Conservation (phyloP, 2,329 filamentous ascomycete species). For the Monosporascus sp. region DNA sequence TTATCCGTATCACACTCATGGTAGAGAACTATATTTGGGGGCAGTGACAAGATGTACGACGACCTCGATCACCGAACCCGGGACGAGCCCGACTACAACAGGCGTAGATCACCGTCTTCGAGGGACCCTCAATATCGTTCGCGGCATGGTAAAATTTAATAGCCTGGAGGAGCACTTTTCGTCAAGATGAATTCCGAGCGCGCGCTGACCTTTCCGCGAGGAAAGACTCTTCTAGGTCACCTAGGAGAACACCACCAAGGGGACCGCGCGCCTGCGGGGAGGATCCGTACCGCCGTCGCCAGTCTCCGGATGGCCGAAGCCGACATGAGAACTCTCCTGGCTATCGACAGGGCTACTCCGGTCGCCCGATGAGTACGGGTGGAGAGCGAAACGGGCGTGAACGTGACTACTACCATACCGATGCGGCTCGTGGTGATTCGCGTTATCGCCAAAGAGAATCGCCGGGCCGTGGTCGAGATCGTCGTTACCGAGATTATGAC, state of each 20-base stretch:
- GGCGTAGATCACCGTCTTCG: constrained; percentile 24
- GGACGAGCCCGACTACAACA: constrained; percentile 21
- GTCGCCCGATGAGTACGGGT: constrained; percentile 3
- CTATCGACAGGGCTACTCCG: constrained; percentile 8
- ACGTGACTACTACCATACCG: constrained; percentile 7
- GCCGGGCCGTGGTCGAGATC: constrained; percentile 12
- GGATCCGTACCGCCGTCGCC: constrained; percentile 17
- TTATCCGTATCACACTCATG: not conserved
- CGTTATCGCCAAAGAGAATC: constrained; percentile 15
- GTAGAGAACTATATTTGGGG: not conserved
- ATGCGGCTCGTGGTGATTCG: constrained; percentile 6
- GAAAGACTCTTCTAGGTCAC: constrained; percentile 30
- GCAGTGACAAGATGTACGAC: constrained; percentile 23
- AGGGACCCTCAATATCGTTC: constrained; percentile 27
- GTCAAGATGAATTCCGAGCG: constrained; percentile 20
- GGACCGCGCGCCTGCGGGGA: constrained; percentile 19
- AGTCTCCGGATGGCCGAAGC: constrained; percentile 12
- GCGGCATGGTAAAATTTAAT: constrained; percentile 31
- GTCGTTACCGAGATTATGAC: constrained; percentile 18
- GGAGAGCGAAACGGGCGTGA: constrained; percentile 12
- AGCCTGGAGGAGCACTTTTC: constrained; percentile 24
- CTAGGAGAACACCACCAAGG: constrained; percentile 22
- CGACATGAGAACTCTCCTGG: constrained; percentile 14
- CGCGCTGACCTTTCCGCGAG: constrained; percentile 28
- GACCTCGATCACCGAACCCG: constrained; percentile 24